These are phyloP conservation scores for Sarocladiaceae sp. DNA, from an alignment of 2,329 filamentous ascomycete species.

Conservation along the genomic window DNA sequence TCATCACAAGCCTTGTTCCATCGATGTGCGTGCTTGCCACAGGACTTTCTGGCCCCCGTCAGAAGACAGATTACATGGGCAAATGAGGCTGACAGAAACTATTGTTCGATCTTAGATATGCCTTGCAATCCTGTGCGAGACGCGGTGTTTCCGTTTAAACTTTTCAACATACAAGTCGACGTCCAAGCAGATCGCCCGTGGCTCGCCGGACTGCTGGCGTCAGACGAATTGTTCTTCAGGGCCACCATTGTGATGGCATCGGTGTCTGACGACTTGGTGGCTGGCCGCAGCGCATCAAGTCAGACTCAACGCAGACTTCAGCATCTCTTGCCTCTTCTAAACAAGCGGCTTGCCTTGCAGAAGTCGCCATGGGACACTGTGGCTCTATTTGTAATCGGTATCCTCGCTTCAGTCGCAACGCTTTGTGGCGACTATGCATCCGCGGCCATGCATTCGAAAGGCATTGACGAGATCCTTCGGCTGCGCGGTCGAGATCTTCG, in stretches of 20 bases:
- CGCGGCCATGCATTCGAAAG: constrained; percentile 1
- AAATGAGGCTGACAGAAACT: not conserved
- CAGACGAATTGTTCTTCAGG: constrained; percentile 4
- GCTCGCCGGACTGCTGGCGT: not conserved
- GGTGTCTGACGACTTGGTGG: constrained; percentile 5
- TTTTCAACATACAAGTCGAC: constrained; percentile 3
- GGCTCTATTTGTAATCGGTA: constrained; percentile 5
- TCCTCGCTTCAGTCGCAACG: constrained; percentile 3
- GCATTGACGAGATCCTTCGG: not conserved
- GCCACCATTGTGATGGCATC: constrained; percentile 1
- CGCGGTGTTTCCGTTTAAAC: constrained; percentile 6
- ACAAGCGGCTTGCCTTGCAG: not conserved
- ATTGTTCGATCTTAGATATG: not conserved
- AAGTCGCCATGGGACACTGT: not conserved
- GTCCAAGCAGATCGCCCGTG: not conserved
- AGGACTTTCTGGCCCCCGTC: too few relatives aligned
- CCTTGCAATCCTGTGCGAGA: constrained; percentile 6
- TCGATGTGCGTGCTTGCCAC: constrained; percentile 8
- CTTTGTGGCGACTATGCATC: constrained; percentile 8
- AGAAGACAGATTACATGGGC: too few relatives aligned
- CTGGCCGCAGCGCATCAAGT: not conserved
- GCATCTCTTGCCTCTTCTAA: not conserved
- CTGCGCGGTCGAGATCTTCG: not conserved
- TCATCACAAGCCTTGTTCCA: constrained; percentile 2
- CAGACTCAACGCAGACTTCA: not conserved